Base-by-base conservation (phyloP, 2,329 filamentous ascomycete genomes). In the Botrytis galanthina region DNA sequence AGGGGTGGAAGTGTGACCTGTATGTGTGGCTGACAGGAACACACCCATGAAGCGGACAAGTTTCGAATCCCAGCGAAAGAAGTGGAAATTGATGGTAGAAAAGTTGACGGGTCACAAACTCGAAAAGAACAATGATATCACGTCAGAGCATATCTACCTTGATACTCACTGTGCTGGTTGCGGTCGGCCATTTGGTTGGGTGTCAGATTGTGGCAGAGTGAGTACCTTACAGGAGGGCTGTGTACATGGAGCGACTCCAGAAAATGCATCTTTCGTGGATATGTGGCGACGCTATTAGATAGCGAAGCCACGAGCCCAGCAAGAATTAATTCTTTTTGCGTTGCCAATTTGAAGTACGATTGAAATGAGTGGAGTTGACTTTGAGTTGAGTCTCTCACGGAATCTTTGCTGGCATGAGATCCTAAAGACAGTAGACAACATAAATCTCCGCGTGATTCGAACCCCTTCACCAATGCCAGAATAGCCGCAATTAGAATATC, bases 201-300 rank as follows among this genome's bases (percentile, higher is more conserved):
- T 26, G 20, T 37, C 18, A 63, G 35, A 62, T 37, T 29, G 69
- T 71, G 69, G 57, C 69, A 44, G 29, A 71, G 57, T 63, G 57
- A 54, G 46, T 10, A 29, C 26, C 39, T 69, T 71, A 57, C 42
- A 63, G 57, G 29, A 71, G 57, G 69, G 69, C 69, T 63, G 57
- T 70, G 68, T 48, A 35, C 44, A 54, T 46, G 22, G 5, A 39
- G 68, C 44, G 44, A 67, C 26, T 35, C 16, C 16, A 57, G 26
- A 18, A 39, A 39, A 67, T 26, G 64, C 64, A 67, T 67, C 64
- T 16, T 68, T 68, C 26, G 26, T 39, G 32, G 26, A 62, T 68
- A 37, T 67, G 63, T 67, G 64, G 64, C 32, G 26, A 39, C n/a
- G 16, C 22, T 39, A 35, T 20, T 35, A 12, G n/a, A 32, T 7